Percentiles rank a stretch among this genome's conserved stretches.
These are phyloP conservation scores for Bipolaris oryzae DNA, from an alignment of 2,329 filamentous ascomycete species.

Conservation along the genomic window DNA sequence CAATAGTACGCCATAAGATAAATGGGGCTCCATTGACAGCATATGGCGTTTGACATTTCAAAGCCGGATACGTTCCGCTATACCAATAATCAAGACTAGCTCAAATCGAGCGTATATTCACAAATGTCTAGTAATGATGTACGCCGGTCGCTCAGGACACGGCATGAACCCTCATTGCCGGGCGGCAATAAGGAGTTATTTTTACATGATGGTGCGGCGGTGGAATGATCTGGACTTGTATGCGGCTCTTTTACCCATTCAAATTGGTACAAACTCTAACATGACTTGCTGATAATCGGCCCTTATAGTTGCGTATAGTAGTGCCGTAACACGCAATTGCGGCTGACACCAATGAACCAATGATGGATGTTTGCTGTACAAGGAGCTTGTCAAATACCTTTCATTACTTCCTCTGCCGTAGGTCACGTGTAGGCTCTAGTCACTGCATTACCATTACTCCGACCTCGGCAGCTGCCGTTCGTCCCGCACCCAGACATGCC, in stretches of 20 bases:
- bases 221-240: neutral
- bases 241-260: neutral
- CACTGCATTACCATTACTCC: conserved; percentile 14
- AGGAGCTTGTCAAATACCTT: neutral
- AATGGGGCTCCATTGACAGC: neutral
- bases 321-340: neutral
- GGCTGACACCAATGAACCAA: neutral
- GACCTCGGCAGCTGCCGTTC: conserved; percentile 33
- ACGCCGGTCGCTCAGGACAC: neutral
- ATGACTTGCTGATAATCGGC: neutral
- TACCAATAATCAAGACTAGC: neutral
- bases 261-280: neutral
- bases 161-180: neutral
- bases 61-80: neutral
- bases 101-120: neutral
- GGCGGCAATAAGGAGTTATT: neutral
- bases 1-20: neutral
- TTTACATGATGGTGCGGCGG: neutral
- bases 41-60: neutral
- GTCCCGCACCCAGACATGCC: conserved; percentile 27
- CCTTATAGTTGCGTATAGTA: neutral
- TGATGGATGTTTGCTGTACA: neutral
- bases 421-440: neutral
- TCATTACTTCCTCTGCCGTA: neutral
- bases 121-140: neutral